phyloP scores from a whole-genome alignment of 2,329 filamentous ascomycete genomes.

The Simplicillium sp. region DNA sequence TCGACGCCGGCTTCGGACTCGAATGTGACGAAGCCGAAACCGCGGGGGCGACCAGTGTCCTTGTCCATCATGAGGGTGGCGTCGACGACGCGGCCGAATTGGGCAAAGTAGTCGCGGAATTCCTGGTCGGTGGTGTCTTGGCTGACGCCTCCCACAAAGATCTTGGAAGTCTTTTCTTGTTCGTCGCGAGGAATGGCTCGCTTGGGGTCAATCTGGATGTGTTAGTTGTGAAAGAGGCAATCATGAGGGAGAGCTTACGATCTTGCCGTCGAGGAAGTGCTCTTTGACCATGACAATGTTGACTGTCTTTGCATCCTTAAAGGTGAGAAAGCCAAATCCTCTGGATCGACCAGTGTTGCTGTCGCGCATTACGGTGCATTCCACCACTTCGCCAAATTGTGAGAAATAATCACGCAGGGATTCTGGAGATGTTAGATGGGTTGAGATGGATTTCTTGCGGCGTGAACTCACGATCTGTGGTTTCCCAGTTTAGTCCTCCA shows the following conservation, averaged over 20 bases:
- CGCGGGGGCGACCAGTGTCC: constrained; percentile 90
- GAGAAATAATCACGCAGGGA: constrained; percentile 96
- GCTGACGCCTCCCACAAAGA: constrained; percentile 95
- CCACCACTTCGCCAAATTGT: constrained; percentile 91
- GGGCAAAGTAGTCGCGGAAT: constrained; percentile 93
- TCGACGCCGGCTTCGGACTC: constrained; percentile 94
- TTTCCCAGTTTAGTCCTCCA: constrained; percentile 97
- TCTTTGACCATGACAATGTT: constrained; percentile 99
- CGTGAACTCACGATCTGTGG: constrained; percentile 75
- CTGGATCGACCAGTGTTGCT: constrained; percentile 86
- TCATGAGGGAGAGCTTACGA: constrained; percentile 51
- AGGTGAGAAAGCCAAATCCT: constrained; percentile 95
- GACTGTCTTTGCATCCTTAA: constrained; percentile 94
- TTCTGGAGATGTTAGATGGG: constrained; percentile 44
- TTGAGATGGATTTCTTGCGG: background rate
- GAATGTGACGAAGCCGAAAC: constrained; percentile 97
- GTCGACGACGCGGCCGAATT: constrained; percentile 93
- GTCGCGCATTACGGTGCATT: constrained; percentile 99
- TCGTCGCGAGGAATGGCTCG: constrained; percentile 94
- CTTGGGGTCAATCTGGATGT: constrained; percentile 82
- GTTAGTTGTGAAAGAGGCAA: constrained; percentile 11
- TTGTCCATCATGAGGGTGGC: constrained; percentile 99
- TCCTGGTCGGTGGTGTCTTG: constrained; percentile 95
- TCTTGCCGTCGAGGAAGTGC: constrained; percentile 95
- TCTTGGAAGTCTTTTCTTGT: constrained; percentile 97